Percentiles rank a stretch among this genome's conserved stretches.
Evolutionary conservation across 257 asterid species (phyloP).

Genomic region (Leonotis leonurus): DNA sequence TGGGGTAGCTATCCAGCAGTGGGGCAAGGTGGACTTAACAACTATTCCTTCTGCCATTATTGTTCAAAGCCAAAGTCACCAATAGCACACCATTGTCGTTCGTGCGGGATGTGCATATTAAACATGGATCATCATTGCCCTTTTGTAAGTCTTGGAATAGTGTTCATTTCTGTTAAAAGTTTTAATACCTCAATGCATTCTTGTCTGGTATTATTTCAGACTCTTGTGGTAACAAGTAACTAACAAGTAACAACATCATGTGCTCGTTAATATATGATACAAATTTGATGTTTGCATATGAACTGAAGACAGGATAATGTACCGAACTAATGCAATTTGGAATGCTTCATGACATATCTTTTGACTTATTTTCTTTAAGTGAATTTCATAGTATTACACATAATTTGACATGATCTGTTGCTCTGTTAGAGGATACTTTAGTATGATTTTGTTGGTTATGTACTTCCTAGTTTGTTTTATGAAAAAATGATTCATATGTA

Average conservation of each 20-base stretch:
- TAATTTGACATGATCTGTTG: not conserved
- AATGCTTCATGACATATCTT: not conserved
- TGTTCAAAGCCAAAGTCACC: constrained; percentile 92
- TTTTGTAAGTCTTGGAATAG: constrained; percentile 69
- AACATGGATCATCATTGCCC: constrained; percentile 99
- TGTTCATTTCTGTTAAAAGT: not conserved
- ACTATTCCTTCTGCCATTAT: constrained; percentile 65
- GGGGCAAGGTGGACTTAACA: constrained; percentile 83
- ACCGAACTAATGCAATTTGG: constrained; percentile 1
- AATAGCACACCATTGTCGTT: constrained; percentile 83
- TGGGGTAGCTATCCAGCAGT: constrained; percentile 99
- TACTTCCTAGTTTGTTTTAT: not conserved
- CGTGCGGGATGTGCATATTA: constrained; percentile 78
- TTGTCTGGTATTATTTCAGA: not conserved
- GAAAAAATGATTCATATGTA: not conserved
- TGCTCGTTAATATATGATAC: not conserved
- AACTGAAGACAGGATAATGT: not conserved
- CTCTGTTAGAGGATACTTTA: not conserved
- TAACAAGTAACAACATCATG: not conserved
- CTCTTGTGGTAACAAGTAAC: not conserved
- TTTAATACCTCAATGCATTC: not conserved
- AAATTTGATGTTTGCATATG: not conserved
- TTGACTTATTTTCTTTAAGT: not conserved
- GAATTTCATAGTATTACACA: not conserved
- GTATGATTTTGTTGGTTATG: not conserved